Conservation (phyloP, 257 asterid genomes). For the Linaria vulgaris region DNA sequence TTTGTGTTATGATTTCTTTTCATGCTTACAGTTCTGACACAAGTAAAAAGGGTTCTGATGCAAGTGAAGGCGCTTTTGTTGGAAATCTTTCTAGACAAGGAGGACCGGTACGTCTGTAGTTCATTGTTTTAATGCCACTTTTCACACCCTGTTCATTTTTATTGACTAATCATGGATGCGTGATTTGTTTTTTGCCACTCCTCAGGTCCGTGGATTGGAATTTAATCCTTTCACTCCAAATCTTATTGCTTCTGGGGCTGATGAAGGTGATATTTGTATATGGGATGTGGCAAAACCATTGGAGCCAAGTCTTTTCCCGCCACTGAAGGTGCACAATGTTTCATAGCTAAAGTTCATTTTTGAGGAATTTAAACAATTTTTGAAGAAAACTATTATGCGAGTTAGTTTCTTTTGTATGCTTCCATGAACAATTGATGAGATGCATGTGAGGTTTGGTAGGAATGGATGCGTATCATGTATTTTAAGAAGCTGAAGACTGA, state of each 20-base stretch:
- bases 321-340: constrained; percentile 61
- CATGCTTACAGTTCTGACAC: constrained; percentile 42
- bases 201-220: constrained; percentile 92
- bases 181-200: neutral
- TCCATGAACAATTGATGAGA: neutral
- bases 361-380: constrained; percentile 16
- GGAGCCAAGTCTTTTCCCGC: constrained; percentile 79
- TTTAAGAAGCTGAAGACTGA: neutral
- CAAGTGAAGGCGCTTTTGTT: constrained; percentile 63
- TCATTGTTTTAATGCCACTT: neutral
- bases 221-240: constrained; percentile 68
- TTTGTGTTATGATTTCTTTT: constrained; percentile 16
- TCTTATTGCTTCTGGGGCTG: constrained; percentile 97
- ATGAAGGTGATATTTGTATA: constrained; percentile 94
- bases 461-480: no score
- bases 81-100: constrained; percentile 69
- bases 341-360: constrained; percentile 9
- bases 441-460: neutral
- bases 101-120: constrained; percentile 77
- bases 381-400: neutral
- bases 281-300: constrained; percentile 89
- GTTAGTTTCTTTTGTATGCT: neutral
- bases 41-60: constrained; percentile 33
- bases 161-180: no score
- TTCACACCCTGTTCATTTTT: no score